Evolutionary conservation across 345 rosid species (phyloP), one percentile per base, ranked within the genome.

Genomic region (Brassica incana): DNA sequence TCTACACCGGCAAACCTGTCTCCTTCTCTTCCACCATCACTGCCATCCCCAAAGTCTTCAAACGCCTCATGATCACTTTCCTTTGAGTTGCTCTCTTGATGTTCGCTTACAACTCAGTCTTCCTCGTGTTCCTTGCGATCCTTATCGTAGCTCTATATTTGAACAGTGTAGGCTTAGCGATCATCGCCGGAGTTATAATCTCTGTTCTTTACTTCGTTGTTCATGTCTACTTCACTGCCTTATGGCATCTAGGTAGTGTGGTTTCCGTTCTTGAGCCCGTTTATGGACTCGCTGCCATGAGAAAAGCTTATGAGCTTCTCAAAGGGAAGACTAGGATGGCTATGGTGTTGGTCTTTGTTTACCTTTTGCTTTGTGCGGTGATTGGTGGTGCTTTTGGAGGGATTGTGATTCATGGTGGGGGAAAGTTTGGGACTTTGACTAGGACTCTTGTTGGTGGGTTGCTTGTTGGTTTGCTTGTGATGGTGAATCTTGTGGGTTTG

Each of bases 341-440:
- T 3, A 86, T 73, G 68, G 72, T 82, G 14, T 75, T 95, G 69
- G 97, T 95, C 25, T 91, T 89, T 58, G 88, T 82, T 30, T 92
- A 95, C 59, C 77, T 91, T 63, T 73, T 81, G 2, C 62, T 78
- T 1, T 92, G 98, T 72, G 88, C 73, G 0, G 43, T 85, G 27
- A 85, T 93, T 20, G 85, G 80, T 0, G 77, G 70, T 29, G 32
- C 80, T 30, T 95, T 95, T 15, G 76, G 87, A 4, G 56, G 77
- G 2, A 77, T 91, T 68, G 99, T 95, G 67, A 97, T 95, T 43
- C 95, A 87, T 69, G 97, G 97, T 15, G 98, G 95, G 9, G 90
- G 87, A 2, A 75, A 54, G 1, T 71, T 80, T 67, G 92, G 92
- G 8, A 81, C 92, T 30, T 84, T 93, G 30, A 38, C 65, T 2